Evolutionary conservation across 345 rosid species (phyloP), one percentile per base, ranked within the genome.

Genomic region (Passiflora organensis): DNA sequence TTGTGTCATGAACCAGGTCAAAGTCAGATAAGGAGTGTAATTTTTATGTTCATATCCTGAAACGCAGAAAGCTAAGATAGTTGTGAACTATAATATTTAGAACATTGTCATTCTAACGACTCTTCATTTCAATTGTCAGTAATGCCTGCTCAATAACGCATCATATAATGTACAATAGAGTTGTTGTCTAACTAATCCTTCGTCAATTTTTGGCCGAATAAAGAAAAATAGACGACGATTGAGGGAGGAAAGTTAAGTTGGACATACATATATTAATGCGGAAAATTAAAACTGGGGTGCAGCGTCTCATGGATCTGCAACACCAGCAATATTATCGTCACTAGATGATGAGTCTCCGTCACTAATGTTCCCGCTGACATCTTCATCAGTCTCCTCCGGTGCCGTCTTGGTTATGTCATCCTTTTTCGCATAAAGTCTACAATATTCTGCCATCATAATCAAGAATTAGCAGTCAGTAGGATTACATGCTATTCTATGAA

Each of bases 351-450:
- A 52, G 56, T 56, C 41, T 49, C 48, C 65, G 13, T 73, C 71
- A 64, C 74, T 69, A 22, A 52, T 25, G 9, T 69, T 63, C 39
- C 53, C 68, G 48, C 67, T 64, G 42, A 63, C 18, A 32, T 67
- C 72, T 23, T 53, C 74, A 53, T 61, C 67, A 42, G 65, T 57
- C 8, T 65, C 78, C 44, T 64, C 64, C 8, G 47, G 25, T 19
- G 32, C n/a, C 41, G 59, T 18, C 25, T 41, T 56, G 32, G 36
- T 20, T 38, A 67, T 55, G 51, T 62, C 45, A 59, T 61, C 69
- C 62, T 68, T 55, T 64, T 63, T 67, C 13, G 77, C 77, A 34
- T 67, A 67, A 23, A 61, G 66, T 59, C 67, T 63, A n/a, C 77
- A 67, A 25, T 72, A 67, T 41, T 72, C 73, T 67, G 53, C 48